phyloP scores from a whole-genome alignment of 1,139 yeast species.

The Yamadazyma siamensis region DNA sequence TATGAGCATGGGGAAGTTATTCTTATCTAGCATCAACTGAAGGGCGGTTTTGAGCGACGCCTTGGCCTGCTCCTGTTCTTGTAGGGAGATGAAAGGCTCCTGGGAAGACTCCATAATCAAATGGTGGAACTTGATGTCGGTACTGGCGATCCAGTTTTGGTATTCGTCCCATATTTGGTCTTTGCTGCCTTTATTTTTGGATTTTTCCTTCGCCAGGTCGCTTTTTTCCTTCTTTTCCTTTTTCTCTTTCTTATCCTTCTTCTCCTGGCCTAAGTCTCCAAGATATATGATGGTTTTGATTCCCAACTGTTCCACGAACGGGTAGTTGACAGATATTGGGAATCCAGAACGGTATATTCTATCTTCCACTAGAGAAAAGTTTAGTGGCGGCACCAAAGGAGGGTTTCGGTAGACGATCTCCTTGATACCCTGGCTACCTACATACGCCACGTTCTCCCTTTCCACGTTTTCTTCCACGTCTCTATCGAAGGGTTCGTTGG shows the following conservation, averaged over 20 bases:
- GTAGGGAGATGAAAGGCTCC: conserved; percentile 67
- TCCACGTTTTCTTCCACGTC: not conserved
- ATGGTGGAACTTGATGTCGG: conserved; percentile 56
- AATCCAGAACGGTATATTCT: conserved; percentile 89
- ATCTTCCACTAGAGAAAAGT: conserved; percentile 84
- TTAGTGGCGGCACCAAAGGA: conserved; percentile 80
- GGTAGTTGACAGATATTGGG: conserved; percentile 82
- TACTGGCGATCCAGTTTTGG: conserved; percentile 58
- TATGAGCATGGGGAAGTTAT: conserved; percentile 80
- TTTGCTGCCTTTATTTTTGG: conserved; percentile 28
- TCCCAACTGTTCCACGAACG: conserved; percentile 67
- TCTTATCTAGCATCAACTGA: conserved; percentile 58
- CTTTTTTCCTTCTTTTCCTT: conserved; percentile 18
- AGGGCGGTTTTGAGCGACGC: conserved; percentile 60
- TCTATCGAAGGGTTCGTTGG: not conserved
- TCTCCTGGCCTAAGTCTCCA: conserved; percentile 58
- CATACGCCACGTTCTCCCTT: not conserved
- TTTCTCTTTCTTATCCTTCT: conserved; percentile 18
- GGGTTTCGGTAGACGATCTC: conserved; percentile 1
- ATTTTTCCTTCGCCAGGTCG: conserved; percentile 12
- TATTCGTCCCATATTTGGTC: conserved; percentile 46
- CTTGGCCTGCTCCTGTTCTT: conserved; percentile 33
- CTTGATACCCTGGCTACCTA: too few relatives aligned
- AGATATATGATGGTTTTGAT: conserved; percentile 78
- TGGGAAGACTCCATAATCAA: conserved; percentile 68